These are phyloP conservation scores for Kwoniella pini DNA, from an alignment of 768 basidiomycete genomes.

Conservation along the genomic window DNA sequence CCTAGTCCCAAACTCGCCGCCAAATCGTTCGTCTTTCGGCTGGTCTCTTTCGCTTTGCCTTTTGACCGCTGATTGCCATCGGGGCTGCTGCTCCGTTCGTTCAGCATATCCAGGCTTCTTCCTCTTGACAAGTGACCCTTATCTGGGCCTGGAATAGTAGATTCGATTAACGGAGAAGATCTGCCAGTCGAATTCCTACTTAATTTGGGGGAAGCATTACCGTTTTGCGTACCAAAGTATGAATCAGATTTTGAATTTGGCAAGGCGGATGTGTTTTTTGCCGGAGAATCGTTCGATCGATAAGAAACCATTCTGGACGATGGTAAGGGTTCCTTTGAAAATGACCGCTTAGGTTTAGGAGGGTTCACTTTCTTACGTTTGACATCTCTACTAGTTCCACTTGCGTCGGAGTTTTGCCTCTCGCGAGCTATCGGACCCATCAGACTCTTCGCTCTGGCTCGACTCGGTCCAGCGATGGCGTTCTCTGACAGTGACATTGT, in stretches of 20 bases:
- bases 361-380: constrained; percentile 5
- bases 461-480: constrained; percentile 11
- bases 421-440: constrained; percentile 1
- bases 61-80: constrained; percentile 20
- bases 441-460: constrained; percentile 17
- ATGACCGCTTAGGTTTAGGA: background rate
- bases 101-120: constrained; percentile 9
- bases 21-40: constrained; percentile 11
- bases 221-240: constrained; percentile 11
- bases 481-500: constrained; percentile 11
- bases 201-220: constrained; percentile 2
- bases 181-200: background rate
- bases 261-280: background rate
- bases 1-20: constrained; percentile 36
- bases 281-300: constrained; percentile 4
- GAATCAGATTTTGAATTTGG: constrained; percentile 25
- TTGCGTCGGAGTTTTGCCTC: constrained; percentile 16
- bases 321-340: constrained; percentile 1
- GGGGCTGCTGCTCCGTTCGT: constrained; percentile 10
- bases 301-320: constrained; percentile 1
- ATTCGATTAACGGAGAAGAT: constrained; percentile 7
- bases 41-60: constrained; percentile 28
- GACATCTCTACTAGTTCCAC: constrained; percentile 11
- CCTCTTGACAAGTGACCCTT: constrained; percentile 10
- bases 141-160: constrained; percentile 7